phyloP scores from a whole-genome alignment of 106 monocot genomes.

The Apostasia shenzhenica region DNA sequence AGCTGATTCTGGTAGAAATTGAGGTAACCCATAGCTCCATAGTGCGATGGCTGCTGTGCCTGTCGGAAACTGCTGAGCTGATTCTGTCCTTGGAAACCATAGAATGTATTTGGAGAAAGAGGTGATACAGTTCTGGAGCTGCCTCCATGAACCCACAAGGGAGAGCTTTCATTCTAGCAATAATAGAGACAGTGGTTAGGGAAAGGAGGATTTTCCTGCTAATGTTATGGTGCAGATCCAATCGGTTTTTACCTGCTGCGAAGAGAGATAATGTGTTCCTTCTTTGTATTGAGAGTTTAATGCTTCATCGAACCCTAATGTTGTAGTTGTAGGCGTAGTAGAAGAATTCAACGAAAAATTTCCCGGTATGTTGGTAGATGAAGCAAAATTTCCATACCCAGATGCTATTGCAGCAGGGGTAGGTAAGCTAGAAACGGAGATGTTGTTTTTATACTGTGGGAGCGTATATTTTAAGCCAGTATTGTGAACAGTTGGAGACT shows the following conservation, averaged over 20 bases:
- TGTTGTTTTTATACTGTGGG: conserved; percentile 82
- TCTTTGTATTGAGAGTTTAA: conserved; percentile 78
- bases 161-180: conserved; percentile 64
- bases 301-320: conserved; percentile 54
- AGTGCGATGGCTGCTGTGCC: conserved; percentile 67
- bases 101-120: conserved; percentile 64
- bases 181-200: neutral
- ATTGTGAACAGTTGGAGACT: conserved; percentile 42
- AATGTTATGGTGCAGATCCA: neutral
- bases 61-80: conserved; percentile 72
- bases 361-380: conserved; percentile 59
- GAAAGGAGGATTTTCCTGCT: neutral
- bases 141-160: conserved; percentile 72
- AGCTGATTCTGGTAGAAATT: conserved; percentile 74
- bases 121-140: conserved; percentile 66
- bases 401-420: conserved; percentile 54
- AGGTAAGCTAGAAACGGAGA: conserved; percentile 46
- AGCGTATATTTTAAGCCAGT: conserved; percentile 64
- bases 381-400: conserved; percentile 69
- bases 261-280: conserved; percentile 38
- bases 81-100: conserved; percentile 68
- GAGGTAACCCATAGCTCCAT: conserved; percentile 52
- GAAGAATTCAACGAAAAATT: conserved; percentile 50
- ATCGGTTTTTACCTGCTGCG: conserved; percentile 51
- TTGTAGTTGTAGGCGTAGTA: conserved; percentile 37